A percentile compares a stretch with the other conserved stretches of the same genome.
Evolutionary conservation across 2,329 filamentous ascomycete species (phyloP).

Genomic region (Aureobasidium namibiae): DNA sequence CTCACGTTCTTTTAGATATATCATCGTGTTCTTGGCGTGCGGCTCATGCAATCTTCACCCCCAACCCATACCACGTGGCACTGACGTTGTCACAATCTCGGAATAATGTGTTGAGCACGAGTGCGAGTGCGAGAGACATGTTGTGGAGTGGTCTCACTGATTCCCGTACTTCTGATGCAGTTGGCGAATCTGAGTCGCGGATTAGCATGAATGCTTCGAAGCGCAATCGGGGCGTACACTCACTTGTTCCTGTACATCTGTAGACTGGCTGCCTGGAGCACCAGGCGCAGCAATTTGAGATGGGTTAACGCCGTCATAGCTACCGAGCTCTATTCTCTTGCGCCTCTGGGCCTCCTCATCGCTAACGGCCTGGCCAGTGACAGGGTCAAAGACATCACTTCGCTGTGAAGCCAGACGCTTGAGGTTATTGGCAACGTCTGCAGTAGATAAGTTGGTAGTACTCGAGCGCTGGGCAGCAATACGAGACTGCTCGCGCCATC

Average conservation of each 20-base stretch:
- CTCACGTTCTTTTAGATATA: background rate
- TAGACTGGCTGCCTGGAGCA: conserved; percentile 46
- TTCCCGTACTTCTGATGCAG: conserved; percentile 24
- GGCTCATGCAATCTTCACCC: background rate
- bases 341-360: conserved; percentile 67
- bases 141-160: background rate
- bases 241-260: conserved; percentile 32
- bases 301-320: conserved; percentile 49
- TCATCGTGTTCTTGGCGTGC: background rate
- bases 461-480: conserved; percentile 78
- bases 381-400: conserved; percentile 74
- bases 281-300: conserved; percentile 41
- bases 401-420: conserved; percentile 90
- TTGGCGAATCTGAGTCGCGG: conserved; percentile 14
- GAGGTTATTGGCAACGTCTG: conserved; percentile 85
- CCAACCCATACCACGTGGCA: background rate
- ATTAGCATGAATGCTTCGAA: background rate
- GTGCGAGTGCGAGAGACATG: background rate
- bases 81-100: background rate
- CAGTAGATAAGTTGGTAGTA: conserved; percentile 77
- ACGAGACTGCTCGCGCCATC: conserved; percentile 91
- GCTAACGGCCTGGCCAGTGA: conserved; percentile 58
- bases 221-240: background rate
- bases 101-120: background rate
- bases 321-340: conserved; percentile 62